Conservation (phyloP, 371 early-diverging fungal species). For the Apophysomyces sp. region DNA sequence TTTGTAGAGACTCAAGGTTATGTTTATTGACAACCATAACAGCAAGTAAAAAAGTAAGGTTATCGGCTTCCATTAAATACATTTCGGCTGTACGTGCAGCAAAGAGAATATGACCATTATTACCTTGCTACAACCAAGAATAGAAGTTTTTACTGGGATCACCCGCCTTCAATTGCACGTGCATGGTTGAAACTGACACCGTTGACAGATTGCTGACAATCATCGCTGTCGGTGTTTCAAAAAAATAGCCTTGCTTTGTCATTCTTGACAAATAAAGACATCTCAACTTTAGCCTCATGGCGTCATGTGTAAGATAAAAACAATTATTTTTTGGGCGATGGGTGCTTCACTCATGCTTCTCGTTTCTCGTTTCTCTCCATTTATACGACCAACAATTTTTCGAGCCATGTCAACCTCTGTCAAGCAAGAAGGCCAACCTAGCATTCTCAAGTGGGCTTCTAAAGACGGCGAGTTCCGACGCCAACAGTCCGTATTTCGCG, state of each 20-base stretch:
- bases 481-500: slow-evolving; percentile 84
- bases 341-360: background rate
- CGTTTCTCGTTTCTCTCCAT: background rate
- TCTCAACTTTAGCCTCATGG: background rate
- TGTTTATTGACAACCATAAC: too few species aligned
- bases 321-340: background rate
- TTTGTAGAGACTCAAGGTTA: too few species aligned
- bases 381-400: background rate
- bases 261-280: slow-evolving; percentile 1
- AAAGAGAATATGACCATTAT: too few species aligned
- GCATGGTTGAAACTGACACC: background rate
- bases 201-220: background rate
- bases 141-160: slow-evolving; percentile 11
- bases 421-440: background rate
- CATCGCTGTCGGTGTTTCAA: background rate
- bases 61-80: too few species aligned
- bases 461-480: slow-evolving; percentile 86
- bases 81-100: too few species aligned
- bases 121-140: too few species aligned
- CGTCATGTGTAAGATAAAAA: background rate
- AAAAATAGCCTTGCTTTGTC: background rate
- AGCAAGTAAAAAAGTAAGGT: too few species aligned
- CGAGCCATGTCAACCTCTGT: slow-evolving; percentile 11
- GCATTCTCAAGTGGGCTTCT: slow-evolving; percentile 75
- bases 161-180: background rate